These are phyloP conservation scores for Xerocomellus intermedius DNA, from an alignment of 768 basidiomycete genomes.

Conservation along the genomic window DNA sequence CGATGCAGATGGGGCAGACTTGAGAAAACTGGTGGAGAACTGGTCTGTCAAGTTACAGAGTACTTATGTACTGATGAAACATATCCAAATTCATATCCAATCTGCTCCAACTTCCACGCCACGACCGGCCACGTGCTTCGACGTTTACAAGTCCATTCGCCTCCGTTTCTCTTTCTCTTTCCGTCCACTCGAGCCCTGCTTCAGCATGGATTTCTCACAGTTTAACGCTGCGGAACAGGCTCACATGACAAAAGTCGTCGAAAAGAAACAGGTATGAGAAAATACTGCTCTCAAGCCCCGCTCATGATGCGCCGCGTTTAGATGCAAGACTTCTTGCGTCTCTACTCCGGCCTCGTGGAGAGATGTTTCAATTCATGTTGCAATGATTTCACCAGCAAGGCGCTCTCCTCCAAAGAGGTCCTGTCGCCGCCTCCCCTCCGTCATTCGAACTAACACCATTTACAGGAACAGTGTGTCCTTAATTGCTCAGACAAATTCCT, in stretches of 20 bases:
- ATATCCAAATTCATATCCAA: neutral
- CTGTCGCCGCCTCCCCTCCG: conserved; percentile 1
- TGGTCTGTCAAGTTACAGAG: neutral
- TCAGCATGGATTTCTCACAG: conserved; percentile 83
- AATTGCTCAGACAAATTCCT: conserved; percentile 98
- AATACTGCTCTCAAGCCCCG: neutral
- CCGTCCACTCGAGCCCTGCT: neutral
- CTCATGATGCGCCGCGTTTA: conserved; percentile 32
- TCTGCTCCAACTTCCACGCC: conserved; percentile 1
- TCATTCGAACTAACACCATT: conserved; percentile 7
- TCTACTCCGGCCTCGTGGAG: conserved; percentile 94
- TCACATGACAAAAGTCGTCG: conserved; percentile 92
- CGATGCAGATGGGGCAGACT: neutral
- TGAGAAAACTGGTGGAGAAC: neutral
- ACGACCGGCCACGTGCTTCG: conserved; percentile 14
- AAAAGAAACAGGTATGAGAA: conserved; percentile 85
- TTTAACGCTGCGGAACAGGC: conserved; percentile 91
- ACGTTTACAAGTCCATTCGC: neutral
- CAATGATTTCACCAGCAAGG: conserved; percentile 96
- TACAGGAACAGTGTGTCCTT: conserved; percentile 84
- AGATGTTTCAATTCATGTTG: conserved; percentile 94
- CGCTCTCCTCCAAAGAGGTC: conserved; percentile 91
- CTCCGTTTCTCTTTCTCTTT: neutral
- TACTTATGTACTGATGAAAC: neutral
- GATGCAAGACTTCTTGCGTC: conserved; percentile 98